Conservation (phyloP, 2,329 filamentous ascomycete genomes). For the Sporothrix luriei region DNA sequence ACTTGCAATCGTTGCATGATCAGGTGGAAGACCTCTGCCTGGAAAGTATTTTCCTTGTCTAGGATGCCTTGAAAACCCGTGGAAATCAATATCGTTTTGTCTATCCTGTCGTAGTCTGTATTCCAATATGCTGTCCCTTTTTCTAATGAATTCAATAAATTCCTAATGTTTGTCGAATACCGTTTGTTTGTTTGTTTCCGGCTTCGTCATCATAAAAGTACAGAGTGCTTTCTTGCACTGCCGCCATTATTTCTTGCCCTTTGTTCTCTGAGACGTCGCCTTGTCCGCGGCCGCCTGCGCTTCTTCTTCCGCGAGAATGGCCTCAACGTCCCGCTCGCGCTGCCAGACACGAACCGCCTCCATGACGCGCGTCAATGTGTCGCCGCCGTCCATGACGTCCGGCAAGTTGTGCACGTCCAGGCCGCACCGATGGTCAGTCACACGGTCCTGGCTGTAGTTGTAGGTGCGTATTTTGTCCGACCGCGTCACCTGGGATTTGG, state of each 20-base stretch:
- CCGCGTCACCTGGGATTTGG: conserved; percentile 78
- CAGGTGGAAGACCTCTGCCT: neutral
- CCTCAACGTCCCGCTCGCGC: conserved; percentile 71
- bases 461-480: conserved; percentile 95
- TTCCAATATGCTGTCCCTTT: too few species aligned
- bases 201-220: neutral
- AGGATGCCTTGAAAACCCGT: too few species aligned
- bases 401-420: conserved; percentile 78
- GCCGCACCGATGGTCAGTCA: conserved; percentile 85
- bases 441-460: conserved; percentile 73
- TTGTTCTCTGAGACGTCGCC: conserved; percentile 33
- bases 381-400: conserved; percentile 73
- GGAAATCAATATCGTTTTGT: neutral
- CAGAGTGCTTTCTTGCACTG: neutral
- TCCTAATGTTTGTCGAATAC: neutral
- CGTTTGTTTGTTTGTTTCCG: neutral
- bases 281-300: conserved; percentile 42
- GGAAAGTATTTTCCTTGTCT: neutral
- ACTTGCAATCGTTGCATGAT: neutral
- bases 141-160: too few species aligned
- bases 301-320: conserved; percentile 66
- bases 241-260: conserved; percentile 35
- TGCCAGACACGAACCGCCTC: conserved; percentile 77
- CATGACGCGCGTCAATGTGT: conserved; percentile 74
- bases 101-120: neutral